These are phyloP conservation scores for Fusarium metavorans DNA, from an alignment of 2,329 filamentous ascomycete genomes.

Conservation along the genomic window DNA sequence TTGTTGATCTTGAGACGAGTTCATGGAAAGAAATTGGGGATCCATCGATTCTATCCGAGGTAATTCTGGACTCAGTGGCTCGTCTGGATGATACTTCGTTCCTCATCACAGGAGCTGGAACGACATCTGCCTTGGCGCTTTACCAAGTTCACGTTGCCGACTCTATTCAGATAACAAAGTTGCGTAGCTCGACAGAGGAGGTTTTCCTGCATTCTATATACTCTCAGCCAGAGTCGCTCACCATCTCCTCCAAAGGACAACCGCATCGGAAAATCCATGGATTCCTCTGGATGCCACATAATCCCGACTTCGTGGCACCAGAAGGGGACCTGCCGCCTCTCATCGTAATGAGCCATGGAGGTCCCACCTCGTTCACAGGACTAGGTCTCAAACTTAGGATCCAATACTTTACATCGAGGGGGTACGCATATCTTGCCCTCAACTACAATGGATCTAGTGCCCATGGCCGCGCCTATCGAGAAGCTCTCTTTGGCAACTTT, in stretches of 20 bases:
- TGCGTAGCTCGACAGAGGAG: constrained; percentile 52
- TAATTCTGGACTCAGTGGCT: constrained; percentile 51
- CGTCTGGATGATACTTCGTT: constrained; percentile 51
- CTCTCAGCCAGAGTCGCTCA: constrained; percentile 54
- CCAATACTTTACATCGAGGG: constrained; percentile 67
- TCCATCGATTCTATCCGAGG: constrained; percentile 46
- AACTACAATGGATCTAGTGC: constrained; percentile 67
- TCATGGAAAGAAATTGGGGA: constrained; percentile 49
- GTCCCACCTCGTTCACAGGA: constrained; percentile 59
- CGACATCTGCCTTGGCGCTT: constrained; percentile 46
- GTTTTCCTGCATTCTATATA: constrained; percentile 47
- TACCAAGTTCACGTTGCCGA: constrained; percentile 51
- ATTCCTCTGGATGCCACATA: constrained; percentile 63
- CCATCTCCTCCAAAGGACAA: constrained; percentile 40
- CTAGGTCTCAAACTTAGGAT: constrained; percentile 58
- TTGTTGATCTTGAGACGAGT: constrained; percentile 52
- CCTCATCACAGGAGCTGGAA: constrained; percentile 53
- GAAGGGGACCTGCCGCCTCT: constrained; percentile 58
- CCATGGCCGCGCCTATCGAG: constrained; percentile 63
- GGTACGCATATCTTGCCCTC: constrained; percentile 62
- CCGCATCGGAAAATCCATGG: constrained; percentile 54
- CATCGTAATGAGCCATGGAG: constrained; percentile 64
- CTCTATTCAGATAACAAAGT: constrained; percentile 37
- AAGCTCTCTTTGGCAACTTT: constrained; percentile 62
- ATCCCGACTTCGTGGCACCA: constrained; percentile 56